Conservation (phyloP, 2,329 filamentous ascomycete genomes). For the Ambrosiella beaveri region DNA sequence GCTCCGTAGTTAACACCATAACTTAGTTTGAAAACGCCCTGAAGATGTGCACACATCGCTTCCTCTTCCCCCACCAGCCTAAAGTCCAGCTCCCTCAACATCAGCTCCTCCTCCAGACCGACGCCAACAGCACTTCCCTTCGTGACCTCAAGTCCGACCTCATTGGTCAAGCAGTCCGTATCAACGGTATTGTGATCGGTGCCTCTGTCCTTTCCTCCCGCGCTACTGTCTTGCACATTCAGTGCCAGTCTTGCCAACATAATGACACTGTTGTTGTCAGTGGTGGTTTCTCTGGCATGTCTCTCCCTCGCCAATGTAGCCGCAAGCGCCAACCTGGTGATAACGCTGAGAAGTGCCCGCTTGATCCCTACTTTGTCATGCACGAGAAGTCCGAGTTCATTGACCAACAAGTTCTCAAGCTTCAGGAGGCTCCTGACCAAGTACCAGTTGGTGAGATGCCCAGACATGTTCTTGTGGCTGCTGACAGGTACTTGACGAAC, state of each 20-base stretch:
- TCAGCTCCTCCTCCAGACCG: constrained; percentile 87
- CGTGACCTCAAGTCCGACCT: constrained; percentile 84
- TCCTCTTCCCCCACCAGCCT: constrained; percentile 64
- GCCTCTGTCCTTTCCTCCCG: constrained; percentile 95
- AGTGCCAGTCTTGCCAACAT: constrained; percentile 74
- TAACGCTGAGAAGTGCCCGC: constrained; percentile 55
- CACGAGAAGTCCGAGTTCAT: constrained; percentile 92
- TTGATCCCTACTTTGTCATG: constrained; percentile 90
- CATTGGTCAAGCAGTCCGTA: constrained; percentile 85
- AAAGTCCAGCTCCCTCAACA: constrained; percentile 65
- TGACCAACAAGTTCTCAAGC: constrained; percentile 93
- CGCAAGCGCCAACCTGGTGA: constrained; percentile 49
- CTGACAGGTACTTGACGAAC: constrained; percentile 92
- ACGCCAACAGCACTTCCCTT: constrained; percentile 78
- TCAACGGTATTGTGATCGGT: constrained; percentile 93
- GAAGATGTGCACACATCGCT: constrained; percentile 79
- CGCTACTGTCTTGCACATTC: constrained; percentile 68
- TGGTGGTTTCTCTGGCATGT: constrained; percentile 75
- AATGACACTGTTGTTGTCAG: constrained; percentile 52
- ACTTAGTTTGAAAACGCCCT: constrained; percentile 74
- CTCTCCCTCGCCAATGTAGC: constrained; percentile 63
- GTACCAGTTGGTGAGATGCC: constrained; percentile 93
- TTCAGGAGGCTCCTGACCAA: constrained; percentile 93
- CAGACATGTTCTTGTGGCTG: constrained; percentile 83
- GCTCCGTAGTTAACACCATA: constrained; percentile 5